Evolutionary conservation across 164 flowering plant species (phyloP), one percentile per base, ranked within the genome.

Genomic region (Magnolia officinalis): DNA sequence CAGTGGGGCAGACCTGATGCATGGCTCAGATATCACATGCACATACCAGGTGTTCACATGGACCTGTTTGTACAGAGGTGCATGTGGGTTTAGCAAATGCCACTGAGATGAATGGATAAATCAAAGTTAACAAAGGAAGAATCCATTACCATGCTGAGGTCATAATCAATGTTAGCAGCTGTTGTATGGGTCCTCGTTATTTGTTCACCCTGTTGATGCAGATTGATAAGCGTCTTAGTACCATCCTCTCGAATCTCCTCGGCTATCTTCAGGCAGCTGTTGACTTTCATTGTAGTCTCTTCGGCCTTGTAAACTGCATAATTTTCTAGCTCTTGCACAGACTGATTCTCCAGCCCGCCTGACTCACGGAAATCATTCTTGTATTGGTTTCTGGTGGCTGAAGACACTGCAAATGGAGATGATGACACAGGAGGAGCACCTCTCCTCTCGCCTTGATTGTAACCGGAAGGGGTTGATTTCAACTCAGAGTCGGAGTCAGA

Each of bases 171-270:
- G 23, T 86, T 86, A 49, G 78, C 87, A 65, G 87, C 89, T 82
- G 81, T 81, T 50, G 58, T 51, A 70, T 93, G 97, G 13, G 97
- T 89, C 86, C 92, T 85, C 6, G 81, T 83, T 55, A 93, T 93
- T 80, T 91, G 95, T 75, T 93, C 97, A 24, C 97, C 97, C 79
- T 92, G 97, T 52, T 87, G 85, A 72, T 93, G 91, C 85, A 93
- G 80, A 73, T 84, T 86, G 18, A 87, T 89, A 66, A 91, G 87
- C 29, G 97, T 93, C 77, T 77, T 86, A 2, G 89, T 78, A 52
- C 90, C 97, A 76, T 89, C 93, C 55, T 83, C 87, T 81, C 88
- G 84, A 55, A 93, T 93, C 59, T 93, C 87, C 85, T 88, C 91
- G 5, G 97, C 97, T 63, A 93, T 90, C 81, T 78, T 89, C 70